Base-by-base conservation (phyloP, 2,329 filamentous ascomycete species). In the Pseudogymnoascus sp. region DNA sequence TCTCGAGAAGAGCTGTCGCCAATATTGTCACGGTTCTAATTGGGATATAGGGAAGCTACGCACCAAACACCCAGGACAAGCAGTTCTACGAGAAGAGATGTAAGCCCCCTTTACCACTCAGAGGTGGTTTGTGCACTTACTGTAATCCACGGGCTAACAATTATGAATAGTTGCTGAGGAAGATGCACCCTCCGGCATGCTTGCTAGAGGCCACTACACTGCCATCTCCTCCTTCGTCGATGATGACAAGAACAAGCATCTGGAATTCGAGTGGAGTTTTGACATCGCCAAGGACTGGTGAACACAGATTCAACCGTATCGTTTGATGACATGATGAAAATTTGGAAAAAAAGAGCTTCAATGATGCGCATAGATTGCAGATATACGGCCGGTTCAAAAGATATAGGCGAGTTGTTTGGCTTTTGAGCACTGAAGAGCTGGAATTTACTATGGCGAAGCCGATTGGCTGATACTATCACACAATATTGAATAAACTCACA, bases 241-340 rank as follows among this genome's bases (percentile, higher is more conserved):
- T 73, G 94, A 99, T 71, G 94, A 99, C 78, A 88, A 94, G 75
- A 86, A 91, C 76, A 87, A 83, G 66, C 92, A 99, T 76, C 81
- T 99, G 65, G 82, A 88, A 73, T 99, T 99, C 75, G 89, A 96
- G 71, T 99, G 94, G 94, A 86, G 87, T 64, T 97, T 99, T 71
- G 89, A 97, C 72, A 96, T 99, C 74, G 83, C 88, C 77, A 99
- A 97, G 83, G 90, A 96, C 74, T 97, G 94, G 94, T 90, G 86
- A 67, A 60, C 35, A 60, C 25, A 58, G 43, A 15, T 36, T 18
- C 6, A 25, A 25, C 6, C 59, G 28, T 12, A 53, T 53, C 15
- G 28, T 33, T 53, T 9, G 6, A 53, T 53, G 47, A 53, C 28
- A 20, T 33, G 11, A 20, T 15, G 12, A 30, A 53, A 35, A 35